Conservation (phyloP, 495 filamentous ascomycete genomes). For the Aspergillus indologenus region DNA sequence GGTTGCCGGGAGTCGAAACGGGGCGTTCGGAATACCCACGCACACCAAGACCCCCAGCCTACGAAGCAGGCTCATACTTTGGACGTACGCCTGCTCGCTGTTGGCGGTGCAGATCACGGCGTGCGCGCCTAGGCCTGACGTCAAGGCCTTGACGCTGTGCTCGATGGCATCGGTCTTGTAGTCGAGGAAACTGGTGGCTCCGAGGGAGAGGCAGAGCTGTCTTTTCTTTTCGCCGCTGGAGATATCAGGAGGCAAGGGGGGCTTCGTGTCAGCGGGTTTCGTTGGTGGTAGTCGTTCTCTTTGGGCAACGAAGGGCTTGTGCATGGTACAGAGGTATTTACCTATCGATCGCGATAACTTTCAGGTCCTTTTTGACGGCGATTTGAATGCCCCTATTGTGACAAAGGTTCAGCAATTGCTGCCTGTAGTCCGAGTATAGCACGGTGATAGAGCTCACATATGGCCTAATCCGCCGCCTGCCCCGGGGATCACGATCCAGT, state of each 20-base stretch:
- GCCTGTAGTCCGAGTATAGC: background rate
- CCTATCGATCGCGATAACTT: constrained; percentile 45
- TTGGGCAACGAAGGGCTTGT: background rate
- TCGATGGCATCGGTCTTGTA: constrained; percentile 40
- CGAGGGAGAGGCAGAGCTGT: constrained; percentile 39
- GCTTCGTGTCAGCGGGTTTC: background rate
- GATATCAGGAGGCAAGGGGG: background rate
- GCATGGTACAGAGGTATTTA: constrained; percentile 10
- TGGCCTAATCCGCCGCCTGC: constrained; percentile 46
- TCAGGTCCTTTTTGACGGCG: constrained; percentile 37
- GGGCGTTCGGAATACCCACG: constrained; percentile 40
- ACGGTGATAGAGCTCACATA: constrained; percentile 27
- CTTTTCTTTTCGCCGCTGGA: constrained; percentile 39
- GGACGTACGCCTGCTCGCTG: constrained; percentile 36
- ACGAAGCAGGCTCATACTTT: constrained; percentile 40
- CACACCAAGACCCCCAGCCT: constrained; percentile 42
- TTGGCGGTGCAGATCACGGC: constrained; percentile 46
- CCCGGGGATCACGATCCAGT: constrained; percentile 42
- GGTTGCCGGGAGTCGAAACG: constrained; percentile 36
- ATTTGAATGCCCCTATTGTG: constrained; percentile 41
- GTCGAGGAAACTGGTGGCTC: constrained; percentile 39
- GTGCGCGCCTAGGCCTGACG: constrained; percentile 39
- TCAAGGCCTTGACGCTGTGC: constrained; percentile 29
- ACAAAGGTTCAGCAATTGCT: background rate
- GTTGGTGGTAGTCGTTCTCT: too few species aligned